These are phyloP conservation scores for Wickerhamomyces sp. DNA, from an alignment of 1,139 yeast species.

Conservation along the genomic window DNA sequence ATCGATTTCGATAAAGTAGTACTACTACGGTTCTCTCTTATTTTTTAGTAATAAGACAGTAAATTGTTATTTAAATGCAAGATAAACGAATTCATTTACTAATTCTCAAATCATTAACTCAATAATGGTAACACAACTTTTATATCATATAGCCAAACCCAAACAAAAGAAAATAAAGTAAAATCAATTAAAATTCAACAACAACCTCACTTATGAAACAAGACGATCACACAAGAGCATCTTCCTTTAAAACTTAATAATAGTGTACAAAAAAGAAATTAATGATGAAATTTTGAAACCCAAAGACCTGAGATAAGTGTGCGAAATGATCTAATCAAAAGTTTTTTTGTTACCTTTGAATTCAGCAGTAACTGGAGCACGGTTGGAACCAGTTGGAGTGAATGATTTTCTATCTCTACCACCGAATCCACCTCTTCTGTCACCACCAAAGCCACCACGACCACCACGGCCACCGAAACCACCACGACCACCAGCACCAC, in stretches of 20 bases:
- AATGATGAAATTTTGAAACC: background rate
- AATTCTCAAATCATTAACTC: background rate
- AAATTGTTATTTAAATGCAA: background rate
- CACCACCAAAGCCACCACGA: conserved; percentile 33
- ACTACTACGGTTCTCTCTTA: too few relatives aligned
- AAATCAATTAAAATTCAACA: background rate
- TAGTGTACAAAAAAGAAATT: background rate
- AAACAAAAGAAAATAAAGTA: background rate
- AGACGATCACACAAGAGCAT: too few relatives aligned
- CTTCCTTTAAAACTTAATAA: background rate
- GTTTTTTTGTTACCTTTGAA: conserved; percentile 77
- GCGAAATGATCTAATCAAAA: conserved; percentile 46
- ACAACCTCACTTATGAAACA: background rate
- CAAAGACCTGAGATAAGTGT: background rate
- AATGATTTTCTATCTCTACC: conserved; percentile 29
- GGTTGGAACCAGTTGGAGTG: conserved; percentile 55
- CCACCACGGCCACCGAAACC: conserved; percentile 34
- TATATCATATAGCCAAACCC: background rate
- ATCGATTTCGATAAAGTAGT: too few relatives aligned
- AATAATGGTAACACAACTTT: background rate
- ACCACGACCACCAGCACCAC: conserved; percentile 35
- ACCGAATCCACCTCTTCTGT: conserved; percentile 37
- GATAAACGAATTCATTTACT: background rate
- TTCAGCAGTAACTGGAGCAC: conserved; percentile 50
- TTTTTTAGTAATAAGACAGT: background rate